Evolutionary conservation across 2,329 filamentous ascomycete species (phyloP).

Genomic region (Daldinia sp.): DNA sequence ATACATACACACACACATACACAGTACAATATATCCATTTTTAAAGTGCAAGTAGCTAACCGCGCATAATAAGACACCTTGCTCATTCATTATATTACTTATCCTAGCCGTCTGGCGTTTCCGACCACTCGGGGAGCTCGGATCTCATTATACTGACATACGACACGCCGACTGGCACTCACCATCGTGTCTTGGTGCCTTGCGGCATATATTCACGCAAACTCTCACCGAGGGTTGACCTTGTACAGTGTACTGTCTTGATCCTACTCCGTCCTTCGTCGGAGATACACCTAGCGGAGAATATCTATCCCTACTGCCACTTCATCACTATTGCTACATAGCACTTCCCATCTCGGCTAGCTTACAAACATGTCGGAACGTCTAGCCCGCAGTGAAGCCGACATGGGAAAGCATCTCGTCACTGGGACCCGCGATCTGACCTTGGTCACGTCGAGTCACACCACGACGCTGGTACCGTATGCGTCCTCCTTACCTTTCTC

Average conservation of each 20-base stretch:
- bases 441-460: conserved; percentile 37
- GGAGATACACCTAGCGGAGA: conserved; percentile 9
- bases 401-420: conserved; percentile 45
- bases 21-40: conserved; percentile 22
- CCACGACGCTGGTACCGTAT: conserved; percentile 30
- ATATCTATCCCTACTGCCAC: conserved; percentile 30
- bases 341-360: conserved; percentile 10
- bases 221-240: conserved; percentile 34
- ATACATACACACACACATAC: not conserved
- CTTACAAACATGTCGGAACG: conserved; percentile 23
- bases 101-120: conserved; percentile 31
- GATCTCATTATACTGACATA: conserved; percentile 32
- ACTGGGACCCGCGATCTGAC: conserved; percentile 48
- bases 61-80: conserved; percentile 9
- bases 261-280: conserved; percentile 1
- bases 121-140: conserved; percentile 42
- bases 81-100: conserved; percentile 24
- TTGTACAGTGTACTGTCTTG: conserved; percentile 8
- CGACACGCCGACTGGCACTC: conserved; percentile 20
- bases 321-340: conserved; percentile 28
- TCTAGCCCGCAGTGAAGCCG: conserved; percentile 20
- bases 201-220: conserved; percentile 26
- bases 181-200: conserved; percentile 30
- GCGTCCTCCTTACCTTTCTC: conserved; percentile 30
- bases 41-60: conserved; percentile 22